A percentile compares a stretch with the other conserved stretches of the same genome.
Conservation (phyloP, 805 yeast species). For the Sugiyamaella valdiviana region DNA sequence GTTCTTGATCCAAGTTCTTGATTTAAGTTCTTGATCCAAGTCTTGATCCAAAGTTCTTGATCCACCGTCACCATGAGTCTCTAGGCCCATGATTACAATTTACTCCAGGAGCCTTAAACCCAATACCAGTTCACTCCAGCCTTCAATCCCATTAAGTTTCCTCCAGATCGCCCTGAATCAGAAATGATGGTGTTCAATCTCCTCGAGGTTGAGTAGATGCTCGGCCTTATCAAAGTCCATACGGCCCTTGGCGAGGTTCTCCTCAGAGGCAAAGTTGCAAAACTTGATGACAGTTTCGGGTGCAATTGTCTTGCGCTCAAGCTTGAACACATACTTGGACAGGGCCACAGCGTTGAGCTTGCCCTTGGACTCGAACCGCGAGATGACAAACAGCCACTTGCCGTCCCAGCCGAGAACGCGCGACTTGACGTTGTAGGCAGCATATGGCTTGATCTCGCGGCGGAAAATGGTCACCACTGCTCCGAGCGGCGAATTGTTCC, state of each 20-base stretch:
- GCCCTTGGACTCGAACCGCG: conserved; percentile 46
- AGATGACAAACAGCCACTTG: conserved; percentile 74
- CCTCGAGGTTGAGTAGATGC: conserved; percentile 22
- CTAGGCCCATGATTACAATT: no score
- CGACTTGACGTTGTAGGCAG: conserved; percentile 48
- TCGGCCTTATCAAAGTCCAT: conserved; percentile 25
- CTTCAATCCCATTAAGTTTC: no score
- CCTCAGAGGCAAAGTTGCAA: conserved; percentile 52
- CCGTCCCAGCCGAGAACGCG: conserved; percentile 75
- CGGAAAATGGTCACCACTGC: conserved; percentile 61
- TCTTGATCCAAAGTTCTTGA: no score
- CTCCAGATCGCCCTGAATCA: no score
- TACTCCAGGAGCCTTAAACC: no score
- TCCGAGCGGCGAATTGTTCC: conserved; percentile 74
- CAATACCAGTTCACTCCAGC: no score
- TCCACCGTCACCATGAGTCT: no score
- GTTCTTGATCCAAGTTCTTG: no score
- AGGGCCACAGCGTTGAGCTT: conserved; percentile 52
- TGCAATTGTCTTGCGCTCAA: conserved; percentile 64
- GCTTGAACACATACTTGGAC: conserved; percentile 77
- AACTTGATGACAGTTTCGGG: conserved; percentile 55
- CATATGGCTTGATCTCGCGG: conserved; percentile 67
- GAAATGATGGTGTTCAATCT: conserved; percentile 5
- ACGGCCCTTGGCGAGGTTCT: conserved; percentile 23
- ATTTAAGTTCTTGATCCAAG: no score